Evolutionary conservation across 2,329 filamentous ascomycete genomes (phyloP), one percentile per base, ranked within the genome.

Genomic region (Colletotrichum acutatum): DNA sequence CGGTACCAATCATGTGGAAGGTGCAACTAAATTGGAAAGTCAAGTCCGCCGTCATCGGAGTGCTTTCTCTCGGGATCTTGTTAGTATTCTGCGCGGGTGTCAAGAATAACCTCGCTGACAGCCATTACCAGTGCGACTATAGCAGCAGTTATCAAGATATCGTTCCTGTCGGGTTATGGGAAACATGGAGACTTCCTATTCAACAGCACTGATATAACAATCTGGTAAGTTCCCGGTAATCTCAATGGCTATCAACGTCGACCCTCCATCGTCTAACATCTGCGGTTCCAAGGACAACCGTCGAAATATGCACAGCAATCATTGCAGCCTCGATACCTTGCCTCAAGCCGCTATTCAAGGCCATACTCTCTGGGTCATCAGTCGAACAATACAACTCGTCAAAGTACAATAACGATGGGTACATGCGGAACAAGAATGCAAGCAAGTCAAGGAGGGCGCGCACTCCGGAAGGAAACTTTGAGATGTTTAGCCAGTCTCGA

Each of bases 241-340:
- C 14, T 22, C 14, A 0, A 42, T 3, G 9, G 9, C 11, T 7
- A 57, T 24, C 2, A 4, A 28, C 28, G 14, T 42, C 49, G 34
- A 9, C 5, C 4, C 16, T 12, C 42, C n/a, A 19, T 28, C 59
- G 65, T 12, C 37, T 49, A 28, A 28, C 14, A 1, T 16, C 9
- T 53, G 8, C 9, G n/a, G 5, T 19, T 7, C 32, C 3, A 56
- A 79, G 77, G 76, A 79, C 77, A 5, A 79, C 77, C 1, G 68
- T 79, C 54, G 78, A 80, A 32, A 78, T 79, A 68, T 76, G 75
- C 71, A 75, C 75, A 12, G 79, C 76, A 22, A 80, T 80, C 24
- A 74, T 79, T 22, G 79, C 78, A 24, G 78, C 78, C 53, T 78
- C 74, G 57, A 74, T 79, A 57, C 79, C 78, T 8, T 77, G 76